Base-by-base conservation (phyloP, 495 filamentous ascomycete genomes). In the Hypomontagnella submonticulosa region DNA sequence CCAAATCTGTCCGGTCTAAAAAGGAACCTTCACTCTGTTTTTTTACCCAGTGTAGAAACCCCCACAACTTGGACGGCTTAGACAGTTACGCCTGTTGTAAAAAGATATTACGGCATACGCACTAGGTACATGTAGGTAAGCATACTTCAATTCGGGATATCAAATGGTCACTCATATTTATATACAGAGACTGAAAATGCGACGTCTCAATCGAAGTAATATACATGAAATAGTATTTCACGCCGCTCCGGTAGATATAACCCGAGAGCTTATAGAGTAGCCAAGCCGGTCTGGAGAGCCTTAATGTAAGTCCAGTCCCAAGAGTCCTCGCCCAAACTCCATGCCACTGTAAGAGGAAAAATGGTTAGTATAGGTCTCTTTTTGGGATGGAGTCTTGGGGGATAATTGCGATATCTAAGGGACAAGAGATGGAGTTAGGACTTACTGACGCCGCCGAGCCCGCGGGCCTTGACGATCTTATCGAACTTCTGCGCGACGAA, bases 261-360 rank as follows among this genome's bases (percentile, higher is more conserved):
- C 7, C 33, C 13, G 16, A 37, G 43, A 16, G 13, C 54, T 61
- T 53, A 73, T 4, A 73, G 41, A 9, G 68, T 67, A 55, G 76
- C 53, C 20, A 81, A 54, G 15, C 80, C 82, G 44, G 73, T 58
- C 68, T 82, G 82, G 74, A 88, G 77, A n/a, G 84, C 83, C 57
- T 79, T 70, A 23, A 89, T 60, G 69, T 87, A 86, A 46, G 74
- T 79, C 67, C 76, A 84, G 40, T 82, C 73, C 60, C 82, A 53
- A 10, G 79, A 83, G 76, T 89, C 88, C 76, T 89, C 85, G 3
- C 84, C 88, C 71, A 89, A 74, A 63, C 79, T 85, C 87, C 85
- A 89, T 0, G 81, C 83, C 66, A 79, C 71, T 73, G 7, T 16
- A 19, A 4, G 11, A 18, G 15, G 32, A 68, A 40, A 18, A 41